Base-by-base conservation (phyloP, 208 protist species). In the Borovskyia barvae region DNA sequence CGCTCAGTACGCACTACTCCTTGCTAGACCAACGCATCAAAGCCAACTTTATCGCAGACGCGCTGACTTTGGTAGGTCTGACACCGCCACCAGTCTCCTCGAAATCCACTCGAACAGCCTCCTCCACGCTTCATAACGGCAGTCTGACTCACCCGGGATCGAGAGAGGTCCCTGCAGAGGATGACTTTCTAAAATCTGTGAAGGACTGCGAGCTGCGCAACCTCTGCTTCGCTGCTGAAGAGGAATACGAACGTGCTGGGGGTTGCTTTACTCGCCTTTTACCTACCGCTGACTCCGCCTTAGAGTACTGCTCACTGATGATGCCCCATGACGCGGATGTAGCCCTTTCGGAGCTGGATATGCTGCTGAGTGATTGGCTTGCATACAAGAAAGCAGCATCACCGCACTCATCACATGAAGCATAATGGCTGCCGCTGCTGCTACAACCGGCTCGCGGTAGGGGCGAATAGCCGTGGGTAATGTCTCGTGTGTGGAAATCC, bases 21-120 rank as follows among this genome's bases (percentile, higher is more conserved):
- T 39, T 66, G 24, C 59, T 96, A 0, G 90, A 96, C 41, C 81
- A 93, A 52, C 77, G 80, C 49, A 63, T 96, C 42, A 96, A 96
- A 58, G 73, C 66, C 3, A 87, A 83, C 41, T 72, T 96, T 45
- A 69, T 96, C 33, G 79, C 90, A 11, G 82, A 92, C 37, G 62
- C 75, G 11, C 68, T 96, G 35, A 92, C 77, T n/a, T 75, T 96
- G n/a, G 77, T 90, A 12, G 90, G 90, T 9, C 50, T 89, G 30
- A 75, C 67, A 22, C 69, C 80, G 3, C 52, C 52, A 32, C 50
- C 72, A 5, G 52, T 48, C 3, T 50, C 40, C 22, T 3, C 41
- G 17, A 7, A n/a, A 22, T 0, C 56, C 19, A 20, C 5, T 9
- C 9, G 30, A 12, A 32, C 36, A 14, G 12, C 35, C 22, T n/a